Percentiles rank a stretch among this genome's conserved stretches.
phyloP scores from a whole-genome alignment of 164 flowering plant genomes.

The Vitis amurensis region DNA sequence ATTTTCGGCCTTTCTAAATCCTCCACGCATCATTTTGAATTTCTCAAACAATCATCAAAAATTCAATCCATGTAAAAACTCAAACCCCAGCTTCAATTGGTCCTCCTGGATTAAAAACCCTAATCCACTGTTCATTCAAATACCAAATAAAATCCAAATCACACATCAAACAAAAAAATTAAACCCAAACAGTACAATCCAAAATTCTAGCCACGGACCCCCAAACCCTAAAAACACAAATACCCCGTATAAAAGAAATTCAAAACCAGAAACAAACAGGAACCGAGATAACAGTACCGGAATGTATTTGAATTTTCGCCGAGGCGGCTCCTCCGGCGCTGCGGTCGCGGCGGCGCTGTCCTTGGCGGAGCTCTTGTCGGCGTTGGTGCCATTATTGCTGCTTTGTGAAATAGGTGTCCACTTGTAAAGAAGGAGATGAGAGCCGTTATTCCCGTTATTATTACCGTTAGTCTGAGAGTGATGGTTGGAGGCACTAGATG shows the following conservation, averaged over 20 bases:
- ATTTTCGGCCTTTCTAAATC: too few species aligned
- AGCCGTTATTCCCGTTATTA: constrained; percentile 50
- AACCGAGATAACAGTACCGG: constrained; percentile 55
- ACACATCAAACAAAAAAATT: background rate
- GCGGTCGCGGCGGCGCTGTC: constrained; percentile 26
- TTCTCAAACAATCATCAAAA: too few species aligned
- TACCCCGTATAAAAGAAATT: background rate
- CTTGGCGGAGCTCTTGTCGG: constrained; percentile 26
- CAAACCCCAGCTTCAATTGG: too few species aligned
- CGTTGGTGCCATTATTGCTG: constrained; percentile 19
- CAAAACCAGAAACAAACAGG: background rate
- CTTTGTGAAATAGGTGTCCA: constrained; percentile 75
- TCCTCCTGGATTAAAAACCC: background rate
- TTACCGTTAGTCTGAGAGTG: constrained; percentile 5
- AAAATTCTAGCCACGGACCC: too few species aligned
- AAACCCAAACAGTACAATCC: background rate
- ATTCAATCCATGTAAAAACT: too few species aligned
- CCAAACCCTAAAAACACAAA: constrained; percentile 9
- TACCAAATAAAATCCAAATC: background rate
- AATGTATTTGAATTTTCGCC: constrained; percentile 69
- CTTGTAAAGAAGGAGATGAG: constrained; percentile 78
- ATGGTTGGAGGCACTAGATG: constrained; percentile 27
- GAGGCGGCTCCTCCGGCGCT: constrained; percentile 58
- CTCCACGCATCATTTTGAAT: too few species aligned
- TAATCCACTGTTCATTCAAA: background rate